Evolutionary conservation across 805 yeast genomes (phyloP).

Genomic region (Wickerhamiella brachini): DNA sequence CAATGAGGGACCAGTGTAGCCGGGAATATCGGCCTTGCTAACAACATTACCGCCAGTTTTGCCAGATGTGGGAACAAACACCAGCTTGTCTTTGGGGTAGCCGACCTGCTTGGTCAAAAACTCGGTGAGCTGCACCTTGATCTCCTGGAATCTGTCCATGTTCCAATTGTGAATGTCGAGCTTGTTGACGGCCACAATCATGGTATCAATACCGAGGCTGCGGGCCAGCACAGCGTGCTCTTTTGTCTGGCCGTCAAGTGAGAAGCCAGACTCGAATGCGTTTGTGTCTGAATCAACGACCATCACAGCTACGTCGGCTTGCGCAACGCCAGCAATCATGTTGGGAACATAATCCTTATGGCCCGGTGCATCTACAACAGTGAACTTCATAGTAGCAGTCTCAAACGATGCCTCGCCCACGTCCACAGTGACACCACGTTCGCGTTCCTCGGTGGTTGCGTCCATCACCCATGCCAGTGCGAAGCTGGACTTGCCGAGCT

Average conservation of each 20-base stretch:
- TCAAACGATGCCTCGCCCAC: slow-evolving; percentile 56
- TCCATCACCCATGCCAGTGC: slow-evolving; percentile 81
- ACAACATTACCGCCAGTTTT: slow-evolving; percentile 53
- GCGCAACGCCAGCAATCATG: slow-evolving; percentile 72
- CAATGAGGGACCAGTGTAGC: slow-evolving; percentile 31
- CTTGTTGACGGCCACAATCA: slow-evolving; percentile 56
- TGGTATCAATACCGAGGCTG: slow-evolving; percentile 46
- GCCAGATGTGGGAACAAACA: slow-evolving; percentile 58
- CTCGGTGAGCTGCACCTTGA: slow-evolving; percentile 34
- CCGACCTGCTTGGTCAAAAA: slow-evolving; percentile 43
- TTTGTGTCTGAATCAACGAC: slow-evolving; percentile 54
- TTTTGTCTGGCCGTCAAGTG: slow-evolving; percentile 58
- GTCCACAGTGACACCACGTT: slow-evolving; percentile 67
- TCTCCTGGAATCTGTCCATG: slow-evolving; percentile 37
- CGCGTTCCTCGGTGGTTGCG: slow-evolving; percentile 62
- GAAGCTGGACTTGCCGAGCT: slow-evolving; percentile 61
- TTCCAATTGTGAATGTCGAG: slow-evolving; percentile 53
- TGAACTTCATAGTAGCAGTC: slow-evolving; percentile 39
- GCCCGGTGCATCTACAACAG: slow-evolving; percentile 77
- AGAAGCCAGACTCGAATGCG: slow-evolving; percentile 60
- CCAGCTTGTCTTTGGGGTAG: slow-evolving; percentile 28
- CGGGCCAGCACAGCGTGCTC: slow-evolving; percentile 63
- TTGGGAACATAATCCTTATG: slow-evolving; percentile 74
- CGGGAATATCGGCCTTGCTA: slow-evolving; percentile 24
- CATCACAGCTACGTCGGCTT: slow-evolving; percentile 61